These are phyloP conservation scores for Lichina pygmaea DNA, from an alignment of 495 filamentous ascomycete genomes.

Conservation along the genomic window DNA sequence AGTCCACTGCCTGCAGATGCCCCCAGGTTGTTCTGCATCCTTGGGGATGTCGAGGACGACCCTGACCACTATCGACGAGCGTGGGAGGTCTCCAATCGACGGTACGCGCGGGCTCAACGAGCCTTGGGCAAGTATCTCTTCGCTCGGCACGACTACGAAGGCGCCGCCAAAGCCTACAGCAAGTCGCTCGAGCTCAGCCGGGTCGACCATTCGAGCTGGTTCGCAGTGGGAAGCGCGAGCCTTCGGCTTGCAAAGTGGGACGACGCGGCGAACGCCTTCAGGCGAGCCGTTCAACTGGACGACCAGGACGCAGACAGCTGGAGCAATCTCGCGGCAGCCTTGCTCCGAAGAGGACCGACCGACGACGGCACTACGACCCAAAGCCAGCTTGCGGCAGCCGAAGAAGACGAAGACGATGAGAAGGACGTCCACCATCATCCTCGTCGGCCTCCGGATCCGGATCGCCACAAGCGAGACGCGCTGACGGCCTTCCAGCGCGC, in stretches of 20 bases:
- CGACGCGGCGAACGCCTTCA: constrained; percentile 67
- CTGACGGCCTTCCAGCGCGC: constrained; percentile 66
- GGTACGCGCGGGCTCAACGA: constrained; percentile 70
- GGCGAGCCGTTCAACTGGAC: constrained; percentile 50
- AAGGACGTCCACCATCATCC: constrained; percentile 7
- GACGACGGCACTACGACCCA: neutral
- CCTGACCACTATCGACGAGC: constrained; percentile 52
- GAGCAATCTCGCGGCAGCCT: constrained; percentile 75
- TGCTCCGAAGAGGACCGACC: constrained; percentile 17
- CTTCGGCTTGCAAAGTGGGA: constrained; percentile 50
- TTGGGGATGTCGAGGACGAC: constrained; percentile 68
- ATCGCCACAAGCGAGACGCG: constrained; percentile 41
- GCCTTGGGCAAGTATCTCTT: constrained; percentile 60
- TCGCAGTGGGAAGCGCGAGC: constrained; percentile 63
- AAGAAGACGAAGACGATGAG: constrained; percentile 7
- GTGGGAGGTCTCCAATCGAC: constrained; percentile 58
- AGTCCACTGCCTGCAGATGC: constrained; percentile 53
- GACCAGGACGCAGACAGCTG: constrained; percentile 78
- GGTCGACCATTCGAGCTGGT: constrained; percentile 64
- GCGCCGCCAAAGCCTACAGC: constrained; percentile 50
- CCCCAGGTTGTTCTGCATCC: constrained; percentile 71
- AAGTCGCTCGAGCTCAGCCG: constrained; percentile 53
- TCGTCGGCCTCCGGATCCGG: constrained; percentile 15
- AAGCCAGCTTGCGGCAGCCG: neutral
- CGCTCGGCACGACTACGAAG: constrained; percentile 28